These are phyloP conservation scores for Leishmania mexicana DNA, from an alignment of 208 protist species.

Conservation along the genomic window DNA sequence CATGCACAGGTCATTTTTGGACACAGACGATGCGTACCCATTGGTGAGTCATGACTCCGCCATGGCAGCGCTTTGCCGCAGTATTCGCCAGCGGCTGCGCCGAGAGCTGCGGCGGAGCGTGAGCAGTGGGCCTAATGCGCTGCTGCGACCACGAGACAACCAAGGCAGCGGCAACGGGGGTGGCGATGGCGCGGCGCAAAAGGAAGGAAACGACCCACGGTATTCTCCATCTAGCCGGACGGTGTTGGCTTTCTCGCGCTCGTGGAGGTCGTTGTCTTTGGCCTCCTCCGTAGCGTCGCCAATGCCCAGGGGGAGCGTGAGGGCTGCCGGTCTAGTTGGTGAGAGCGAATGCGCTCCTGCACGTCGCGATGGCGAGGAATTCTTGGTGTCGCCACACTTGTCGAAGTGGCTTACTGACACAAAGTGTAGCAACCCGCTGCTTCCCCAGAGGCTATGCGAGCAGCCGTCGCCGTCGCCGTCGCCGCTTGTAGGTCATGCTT, in stretches of 20 bases:
- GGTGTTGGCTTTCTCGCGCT: not conserved
- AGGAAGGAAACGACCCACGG: not conserved
- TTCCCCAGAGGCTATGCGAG: not conserved
- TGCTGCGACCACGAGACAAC: not conserved
- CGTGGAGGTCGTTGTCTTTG: not conserved
- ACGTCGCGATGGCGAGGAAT: not conserved
- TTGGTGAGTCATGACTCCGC: conserved; percentile 15
- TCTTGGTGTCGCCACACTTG: not conserved
- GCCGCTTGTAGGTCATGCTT: not conserved
- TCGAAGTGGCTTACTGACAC: not conserved
- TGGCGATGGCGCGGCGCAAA: not conserved
- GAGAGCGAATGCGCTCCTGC: not conserved
- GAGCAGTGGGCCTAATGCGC: conserved; percentile 1
- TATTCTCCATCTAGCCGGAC: not conserved
- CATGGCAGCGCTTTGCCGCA: conserved; percentile 25
- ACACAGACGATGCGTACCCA: conserved; percentile 30
- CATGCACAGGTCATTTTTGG: not conserved
- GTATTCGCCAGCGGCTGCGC: conserved; percentile 27
- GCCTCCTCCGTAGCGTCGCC: not conserved
- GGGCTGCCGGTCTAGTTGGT: not conserved
- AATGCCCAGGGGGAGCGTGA: not conserved
- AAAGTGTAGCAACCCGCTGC: not conserved
- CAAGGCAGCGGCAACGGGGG: not conserved
- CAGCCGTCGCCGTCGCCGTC: conserved; percentile 4
- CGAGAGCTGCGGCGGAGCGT: conserved; percentile 8